phyloP scores from a whole-genome alignment of 139 green algal genomes.

The Coelastrella sp. region DNA sequence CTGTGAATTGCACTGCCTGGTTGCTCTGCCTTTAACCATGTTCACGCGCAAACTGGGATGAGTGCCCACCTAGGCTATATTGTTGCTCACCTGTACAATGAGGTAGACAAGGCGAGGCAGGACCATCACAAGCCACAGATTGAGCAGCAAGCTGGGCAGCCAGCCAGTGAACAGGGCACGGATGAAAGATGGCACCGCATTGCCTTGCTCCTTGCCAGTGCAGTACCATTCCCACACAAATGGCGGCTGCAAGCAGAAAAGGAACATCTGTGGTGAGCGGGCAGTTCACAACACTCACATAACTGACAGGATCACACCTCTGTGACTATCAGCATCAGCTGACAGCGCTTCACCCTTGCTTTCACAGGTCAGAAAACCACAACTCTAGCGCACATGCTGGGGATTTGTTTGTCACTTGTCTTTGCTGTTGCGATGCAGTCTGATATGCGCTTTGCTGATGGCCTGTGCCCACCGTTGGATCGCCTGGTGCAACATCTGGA shows the following conservation, averaged over 20 bases:
- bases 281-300: background rate
- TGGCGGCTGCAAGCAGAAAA: slow-evolving; percentile 11
- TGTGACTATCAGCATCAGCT: too few relatives aligned
- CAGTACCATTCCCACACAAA: slow-evolving; percentile 74
- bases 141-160: slow-evolving; percentile 81
- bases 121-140: slow-evolving; percentile 85
- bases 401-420: background rate
- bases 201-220: slow-evolving; percentile 13
- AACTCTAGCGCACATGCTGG: background rate
- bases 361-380: background rate
- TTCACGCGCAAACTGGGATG: too few relatives aligned
- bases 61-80: background rate
- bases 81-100: slow-evolving; percentile 60
- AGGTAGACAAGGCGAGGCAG: slow-evolving; percentile 76
- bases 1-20: background rate
- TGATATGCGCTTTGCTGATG: background rate
- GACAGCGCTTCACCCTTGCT: background rate
- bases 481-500: slow-evolving; percentile 15
- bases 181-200: slow-evolving; percentile 48
- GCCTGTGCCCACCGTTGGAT: background rate
- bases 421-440: background rate
- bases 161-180: slow-evolving; percentile 77
- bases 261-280: background rate
- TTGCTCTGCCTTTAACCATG: too few relatives aligned
- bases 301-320: background rate